These are phyloP conservation scores for Climacium dendroides DNA, from an alignment of 225 moss, liverwort and hornwort genomes.

Conservation along the genomic window DNA sequence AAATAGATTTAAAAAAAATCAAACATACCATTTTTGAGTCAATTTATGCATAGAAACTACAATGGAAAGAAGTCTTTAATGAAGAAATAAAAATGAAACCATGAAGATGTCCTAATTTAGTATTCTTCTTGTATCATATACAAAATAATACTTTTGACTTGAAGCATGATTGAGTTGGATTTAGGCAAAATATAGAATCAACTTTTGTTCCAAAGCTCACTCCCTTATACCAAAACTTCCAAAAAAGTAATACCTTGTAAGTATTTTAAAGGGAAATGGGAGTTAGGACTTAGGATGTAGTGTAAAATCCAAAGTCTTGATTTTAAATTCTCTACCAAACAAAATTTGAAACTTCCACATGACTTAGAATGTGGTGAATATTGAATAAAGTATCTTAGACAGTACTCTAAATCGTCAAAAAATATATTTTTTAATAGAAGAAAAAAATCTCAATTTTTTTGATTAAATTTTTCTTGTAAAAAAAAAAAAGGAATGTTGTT, in stretches of 20 bases:
- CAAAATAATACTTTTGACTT: not conserved
- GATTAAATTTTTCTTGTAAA: no score
- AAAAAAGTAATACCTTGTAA: not conserved
- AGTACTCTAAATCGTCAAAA: no score
- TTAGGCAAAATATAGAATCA: not conserved
- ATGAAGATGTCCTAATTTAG: not conserved
- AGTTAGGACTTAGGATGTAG: not conserved
- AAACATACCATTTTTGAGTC: accelerated
- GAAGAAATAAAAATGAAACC: not conserved
- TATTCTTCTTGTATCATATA: not conserved
- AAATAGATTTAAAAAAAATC: not conserved
- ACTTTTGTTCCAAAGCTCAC: not conserved
- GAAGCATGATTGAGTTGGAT: not conserved
- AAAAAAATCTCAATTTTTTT: not conserved
- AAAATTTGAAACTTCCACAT: not conserved
- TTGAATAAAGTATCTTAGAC: accelerated
- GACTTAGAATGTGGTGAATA: not conserved
- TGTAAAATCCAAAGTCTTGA: accelerated
- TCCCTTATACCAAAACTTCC: accelerated
- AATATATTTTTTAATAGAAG: not conserved
- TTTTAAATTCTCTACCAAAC: not conserved
- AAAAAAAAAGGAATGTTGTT: no score
- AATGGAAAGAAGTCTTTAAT: not conserved
- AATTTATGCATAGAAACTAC: not conserved
- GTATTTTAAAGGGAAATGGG: not conserved